Base-by-base conservation (phyloP, 345 rosid species). In the Isatis tinctoria region DNA sequence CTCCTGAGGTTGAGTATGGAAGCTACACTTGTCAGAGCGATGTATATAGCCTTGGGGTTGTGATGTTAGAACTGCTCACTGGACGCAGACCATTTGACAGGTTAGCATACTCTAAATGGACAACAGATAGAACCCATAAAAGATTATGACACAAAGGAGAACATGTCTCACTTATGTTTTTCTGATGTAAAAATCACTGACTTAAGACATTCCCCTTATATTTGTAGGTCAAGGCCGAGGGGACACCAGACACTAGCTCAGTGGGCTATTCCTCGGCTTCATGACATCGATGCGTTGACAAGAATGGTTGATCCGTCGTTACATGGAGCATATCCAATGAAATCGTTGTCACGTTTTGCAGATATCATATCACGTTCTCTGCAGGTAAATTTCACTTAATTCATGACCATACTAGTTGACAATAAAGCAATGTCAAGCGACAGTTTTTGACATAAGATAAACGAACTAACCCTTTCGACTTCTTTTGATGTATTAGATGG, bases 51-150 rank as follows among this genome's bases (percentile, higher is more conserved):
- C 90, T 95, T 32, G 99, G 99, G 6, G 92, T 95, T 53, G 91
- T 95, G 70, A 88, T 95, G 96, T 85, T 95, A 64, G 99, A 95
- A 78, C 88, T 95, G 49, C 97, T 95, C 54, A 87, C 97, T 0
- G 96, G 97, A 27, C 84, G 92, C 56, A 88, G 83, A 78, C 74
- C 99, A 37, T 82, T 80, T 54, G 97, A 95, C 83, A 90, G 97
- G 98, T 93, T 45, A 37, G 26, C 35, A 17, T 27, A 54, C 49
- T 45, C 65, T 73, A 10, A 16, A 44, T 65, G 43, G 17, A 52
- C 45, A 41, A 32, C 35, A 18, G 0, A 49, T 26, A 8, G 1
- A 58, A 44, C 32, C 41, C 44, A 60, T 4, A 22, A 4, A 22
- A 43, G 47, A 71, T 17, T 79, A 67, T 68, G 48, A 60, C 18